Evolutionary conservation across 306 rosid genomes (phyloP), one percentile per base, ranked within the genome.

Genomic region (Cucurbita ficifolia): DNA sequence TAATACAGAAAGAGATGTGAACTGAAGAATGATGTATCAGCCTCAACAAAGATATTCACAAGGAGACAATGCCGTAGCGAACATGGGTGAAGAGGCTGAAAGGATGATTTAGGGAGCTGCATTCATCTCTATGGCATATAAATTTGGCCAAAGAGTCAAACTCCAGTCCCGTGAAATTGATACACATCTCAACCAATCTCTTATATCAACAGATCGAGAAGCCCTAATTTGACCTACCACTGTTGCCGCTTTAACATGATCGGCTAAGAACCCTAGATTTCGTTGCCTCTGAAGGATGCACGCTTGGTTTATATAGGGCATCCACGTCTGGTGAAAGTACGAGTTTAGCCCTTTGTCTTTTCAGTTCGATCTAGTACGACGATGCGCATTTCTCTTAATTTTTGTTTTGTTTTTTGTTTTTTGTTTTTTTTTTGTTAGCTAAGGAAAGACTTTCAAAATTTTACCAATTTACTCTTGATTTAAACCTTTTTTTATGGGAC

Each of bases 91-190:
- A 60, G 77, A 78, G 67, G 77, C 69, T 83, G 87, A 79, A 61
- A 42, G 49, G n/a, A 80, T 59, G 57, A n/a, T 82, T 9, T 91
- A 12, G 96, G 93, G 90, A 69, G 83, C 91, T 84, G 89, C 86
- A 91, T 91, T 91, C 97, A 91, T 91, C 96, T 84, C 97, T 24
- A 89, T 24, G 91, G 88, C 90, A 87, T 87, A 0, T 58, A 1
- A 1, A 70, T 74, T 9, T 57, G 83, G 86, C 93, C 97, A 83
- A 84, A 91, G 97, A 89, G 96, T 75, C 89, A 91, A 88, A 91
- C 97, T 89, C 83, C 90, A 87, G 89, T 73, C 92, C 97, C 94
- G 58, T 56, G 17, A 17, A 33, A 71, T 51, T 53, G n/a, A 7
- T 0, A 7, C 5, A 21, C 6, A 2, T 8, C 43, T 3, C 18